These are phyloP conservation scores for Hypsizygus marmoreus DNA, from an alignment of 768 basidiomycete genomes.

Conservation along the genomic window DNA sequence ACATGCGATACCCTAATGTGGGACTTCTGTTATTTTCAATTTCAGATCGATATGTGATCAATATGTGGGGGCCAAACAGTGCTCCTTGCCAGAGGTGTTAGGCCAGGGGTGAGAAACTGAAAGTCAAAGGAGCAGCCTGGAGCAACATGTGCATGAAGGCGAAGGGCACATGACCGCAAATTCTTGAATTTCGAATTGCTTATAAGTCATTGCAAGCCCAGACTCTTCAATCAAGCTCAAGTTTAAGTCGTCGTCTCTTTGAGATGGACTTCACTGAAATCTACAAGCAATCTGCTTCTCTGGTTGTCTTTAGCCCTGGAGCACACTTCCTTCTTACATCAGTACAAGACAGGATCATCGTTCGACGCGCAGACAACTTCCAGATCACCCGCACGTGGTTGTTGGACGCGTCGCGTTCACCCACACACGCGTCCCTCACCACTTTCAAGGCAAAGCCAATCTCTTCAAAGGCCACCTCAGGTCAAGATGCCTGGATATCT, in stretches of 20 bases:
- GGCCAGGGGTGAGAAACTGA: constrained; percentile 9
- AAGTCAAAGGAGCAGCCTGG: too few species aligned
- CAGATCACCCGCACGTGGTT: constrained; percentile 83
- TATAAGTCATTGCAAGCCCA: not conserved
- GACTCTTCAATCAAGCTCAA: not conserved
- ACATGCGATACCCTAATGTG: too few species aligned
- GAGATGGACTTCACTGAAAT: constrained; percentile 86
- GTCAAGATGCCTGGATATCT: constrained; percentile 54
- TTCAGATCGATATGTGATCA: too few species aligned
- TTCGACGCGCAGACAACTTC: constrained; percentile 83
- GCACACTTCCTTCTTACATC: constrained; percentile 85
- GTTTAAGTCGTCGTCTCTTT: not conserved
- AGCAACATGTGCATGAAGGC: too few species aligned
- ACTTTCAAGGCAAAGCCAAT: constrained; percentile 35
- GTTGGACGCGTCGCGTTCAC: constrained; percentile 55
- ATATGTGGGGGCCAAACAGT: too few species aligned
- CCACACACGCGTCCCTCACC: constrained; percentile 45
- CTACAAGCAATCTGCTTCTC: constrained; percentile 70
- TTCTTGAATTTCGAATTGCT: too few species aligned
- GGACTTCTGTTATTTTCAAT: too few species aligned
- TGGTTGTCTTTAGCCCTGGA: constrained; percentile 84
- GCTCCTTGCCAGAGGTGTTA: too few species aligned
- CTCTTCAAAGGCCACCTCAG: constrained; percentile 20
- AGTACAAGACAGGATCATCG: constrained; percentile 74
- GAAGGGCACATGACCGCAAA: too few species aligned